These are phyloP conservation scores for Suillus tomentosus DNA, from an alignment of 768 basidiomycete genomes.

Conservation along the genomic window DNA sequence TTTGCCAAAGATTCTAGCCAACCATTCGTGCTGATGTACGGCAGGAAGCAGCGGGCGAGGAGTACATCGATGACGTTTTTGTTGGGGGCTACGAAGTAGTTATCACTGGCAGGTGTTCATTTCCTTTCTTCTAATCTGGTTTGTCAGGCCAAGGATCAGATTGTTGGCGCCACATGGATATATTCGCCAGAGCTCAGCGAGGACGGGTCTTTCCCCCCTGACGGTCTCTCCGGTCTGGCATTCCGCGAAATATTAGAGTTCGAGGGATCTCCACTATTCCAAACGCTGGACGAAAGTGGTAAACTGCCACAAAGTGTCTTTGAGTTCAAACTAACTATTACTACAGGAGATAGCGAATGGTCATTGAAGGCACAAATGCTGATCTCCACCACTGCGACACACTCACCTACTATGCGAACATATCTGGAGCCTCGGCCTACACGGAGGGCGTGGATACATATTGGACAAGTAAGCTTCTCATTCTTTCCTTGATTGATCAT, in stretches of 20 bases:
- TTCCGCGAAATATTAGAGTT: conserved; percentile 41
- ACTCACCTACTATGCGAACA: conserved; percentile 35
- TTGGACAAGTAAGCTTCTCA: conserved; percentile 33
- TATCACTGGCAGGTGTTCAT: neutral
- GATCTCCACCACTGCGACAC: conserved; percentile 21
- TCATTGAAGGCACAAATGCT: conserved; percentile 39
- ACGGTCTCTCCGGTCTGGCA: conserved; percentile 43
- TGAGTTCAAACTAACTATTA: conserved; percentile 46
- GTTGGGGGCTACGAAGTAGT: conserved; percentile 36
- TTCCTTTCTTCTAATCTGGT: conserved; percentile 1
- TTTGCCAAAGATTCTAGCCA: conserved; percentile 22
- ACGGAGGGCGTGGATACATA: conserved; percentile 16
- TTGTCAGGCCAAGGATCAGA: conserved; percentile 35
- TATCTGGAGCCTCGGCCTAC: conserved; percentile 25
- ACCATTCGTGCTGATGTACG: conserved; percentile 37
- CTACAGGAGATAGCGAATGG: conserved; percentile 20
- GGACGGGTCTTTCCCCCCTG: conserved; percentile 20
- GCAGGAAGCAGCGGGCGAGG: conserved; percentile 31
- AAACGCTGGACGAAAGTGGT: conserved; percentile 41
- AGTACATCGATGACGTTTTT: conserved; percentile 39
- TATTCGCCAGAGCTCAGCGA: conserved; percentile 31
- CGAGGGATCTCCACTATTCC: conserved; percentile 36
- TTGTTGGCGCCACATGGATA: conserved; percentile 37
- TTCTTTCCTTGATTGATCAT: neutral
- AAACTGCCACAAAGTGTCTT: conserved; percentile 30